Evolutionary conservation across 139 green algal genomes (phyloP).

Genomic region (Tetradesmus obliquus): DNA sequence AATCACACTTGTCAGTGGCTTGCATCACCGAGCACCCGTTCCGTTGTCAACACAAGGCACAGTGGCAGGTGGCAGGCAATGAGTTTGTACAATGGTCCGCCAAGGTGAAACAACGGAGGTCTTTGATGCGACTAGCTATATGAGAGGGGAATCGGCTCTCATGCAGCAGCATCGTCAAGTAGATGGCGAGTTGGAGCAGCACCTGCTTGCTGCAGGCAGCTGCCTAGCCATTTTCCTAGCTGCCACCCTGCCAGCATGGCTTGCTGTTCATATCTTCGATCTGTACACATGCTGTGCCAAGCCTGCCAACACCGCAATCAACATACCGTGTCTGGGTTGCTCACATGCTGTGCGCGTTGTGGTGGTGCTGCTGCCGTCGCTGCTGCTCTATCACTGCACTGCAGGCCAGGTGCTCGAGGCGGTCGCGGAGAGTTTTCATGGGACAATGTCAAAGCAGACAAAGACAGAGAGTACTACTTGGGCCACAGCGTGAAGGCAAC

Average conservation of each 20-base stretch:
- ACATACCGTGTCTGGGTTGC: too few species aligned
- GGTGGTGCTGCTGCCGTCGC: not conserved
- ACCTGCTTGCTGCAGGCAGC: not conserved
- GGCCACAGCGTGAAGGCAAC: slow-evolving; percentile 82
- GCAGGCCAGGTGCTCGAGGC: slow-evolving; percentile 58
- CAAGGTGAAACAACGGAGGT: slow-evolving; percentile 42
- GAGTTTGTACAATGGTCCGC: slow-evolving; percentile 78
- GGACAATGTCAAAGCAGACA: slow-evolving; percentile 77
- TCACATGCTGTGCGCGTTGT: not conserved
- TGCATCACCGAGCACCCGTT: not conserved
- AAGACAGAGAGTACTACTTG: slow-evolving; percentile 83
- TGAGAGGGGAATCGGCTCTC: too few species aligned
- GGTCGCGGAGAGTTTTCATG: slow-evolving; percentile 78
- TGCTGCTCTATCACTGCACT: not conserved
- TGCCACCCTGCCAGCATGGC: not conserved
- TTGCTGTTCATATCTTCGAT: too few species aligned
- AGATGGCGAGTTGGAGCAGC: not conserved
- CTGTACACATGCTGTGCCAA: not conserved
- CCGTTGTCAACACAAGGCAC: not conserved
- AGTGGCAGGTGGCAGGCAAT: slow-evolving; percentile 39
- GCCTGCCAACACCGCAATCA: too few species aligned
- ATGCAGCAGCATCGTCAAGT: not conserved
- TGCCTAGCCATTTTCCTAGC: too few species aligned
- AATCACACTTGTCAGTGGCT: not conserved
- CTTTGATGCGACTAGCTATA: too few species aligned